Percentiles rank a stretch among this genome's conserved stretches.
Evolutionary conservation across 176 grass and related monocot genomes (phyloP).

Genomic region (Raddia distichophylla): DNA sequence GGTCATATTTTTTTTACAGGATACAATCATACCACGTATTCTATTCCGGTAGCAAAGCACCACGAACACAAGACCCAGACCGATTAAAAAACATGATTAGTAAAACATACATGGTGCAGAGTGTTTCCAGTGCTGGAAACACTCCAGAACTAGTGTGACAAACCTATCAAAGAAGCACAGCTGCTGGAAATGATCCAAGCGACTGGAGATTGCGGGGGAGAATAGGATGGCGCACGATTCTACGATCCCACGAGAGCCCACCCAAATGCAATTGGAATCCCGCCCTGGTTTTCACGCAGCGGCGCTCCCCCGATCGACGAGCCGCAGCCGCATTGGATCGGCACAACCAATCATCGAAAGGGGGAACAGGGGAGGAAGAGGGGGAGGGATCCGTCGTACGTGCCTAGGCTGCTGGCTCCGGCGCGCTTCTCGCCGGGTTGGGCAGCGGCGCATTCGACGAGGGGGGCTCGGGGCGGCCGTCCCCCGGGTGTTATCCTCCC

Average conservation of each 20-base stretch:
- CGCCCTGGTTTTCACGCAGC: background rate
- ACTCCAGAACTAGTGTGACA: background rate
- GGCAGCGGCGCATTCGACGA: conserved; percentile 30
- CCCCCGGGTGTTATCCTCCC: background rate
- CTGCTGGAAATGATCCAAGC: background rate
- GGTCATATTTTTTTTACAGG: background rate
- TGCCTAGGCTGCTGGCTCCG: conserved; percentile 36
- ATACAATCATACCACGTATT: background rate
- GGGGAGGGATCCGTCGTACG: background rate
- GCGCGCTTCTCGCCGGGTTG: conserved; percentile 16
- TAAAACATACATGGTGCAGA: background rate
- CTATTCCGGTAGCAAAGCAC: background rate
- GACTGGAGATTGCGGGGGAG: background rate
- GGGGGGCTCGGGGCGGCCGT: background rate
- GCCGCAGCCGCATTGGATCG: conserved; percentile 21
- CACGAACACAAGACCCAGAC: background rate
- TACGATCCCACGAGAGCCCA: background rate
- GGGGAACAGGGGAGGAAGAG: background rate
- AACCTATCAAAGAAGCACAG: background rate
- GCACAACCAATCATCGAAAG: too few relatives aligned
- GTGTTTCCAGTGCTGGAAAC: background rate
- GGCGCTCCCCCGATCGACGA: background rate
- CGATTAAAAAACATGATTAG: background rate
- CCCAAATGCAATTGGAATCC: background rate
- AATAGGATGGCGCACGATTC: background rate